Evolutionary conservation across 2,329 filamentous ascomycete species (phyloP).

Genomic region (Cladosporium sp.): DNA sequence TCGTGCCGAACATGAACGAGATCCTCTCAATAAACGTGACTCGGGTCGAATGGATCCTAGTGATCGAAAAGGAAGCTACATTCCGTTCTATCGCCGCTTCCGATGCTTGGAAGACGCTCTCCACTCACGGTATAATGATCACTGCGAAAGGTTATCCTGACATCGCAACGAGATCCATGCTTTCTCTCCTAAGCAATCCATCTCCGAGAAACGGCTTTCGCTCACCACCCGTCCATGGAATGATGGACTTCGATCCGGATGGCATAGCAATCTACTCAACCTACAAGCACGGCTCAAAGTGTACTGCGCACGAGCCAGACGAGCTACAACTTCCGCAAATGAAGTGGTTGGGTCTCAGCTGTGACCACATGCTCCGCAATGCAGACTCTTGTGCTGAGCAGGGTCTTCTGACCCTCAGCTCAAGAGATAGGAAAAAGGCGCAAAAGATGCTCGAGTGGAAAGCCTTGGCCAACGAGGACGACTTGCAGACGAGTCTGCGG

Average conservation of each 20-base stretch:
- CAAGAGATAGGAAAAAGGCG: conserved; percentile 54
- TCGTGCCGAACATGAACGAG: conserved; percentile 52
- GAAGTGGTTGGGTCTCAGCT: conserved; percentile 59
- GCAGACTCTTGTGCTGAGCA: conserved; percentile 28
- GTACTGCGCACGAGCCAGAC: conserved; percentile 53
- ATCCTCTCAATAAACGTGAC: conserved; percentile 48
- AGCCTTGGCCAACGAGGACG: conserved; percentile 13
- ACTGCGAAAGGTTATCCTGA: conserved; percentile 82
- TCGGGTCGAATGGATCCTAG: conserved; percentile 56
- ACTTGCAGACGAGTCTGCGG: conserved; percentile 56
- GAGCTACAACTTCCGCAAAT: conserved; percentile 46
- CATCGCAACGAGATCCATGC: conserved; percentile 60
- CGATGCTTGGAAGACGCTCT: conserved; percentile 46
- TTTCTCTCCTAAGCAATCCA: conserved; percentile 47
- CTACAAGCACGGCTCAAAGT: conserved; percentile 64
- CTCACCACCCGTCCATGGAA: conserved; percentile 49
- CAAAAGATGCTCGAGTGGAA: conserved; percentile 41
- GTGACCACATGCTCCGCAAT: conserved; percentile 25
- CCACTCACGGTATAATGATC: conserved; percentile 57
- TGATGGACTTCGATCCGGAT: conserved; percentile 73
- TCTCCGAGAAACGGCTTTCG: conserved; percentile 40
- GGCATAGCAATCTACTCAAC: conserved; percentile 67
- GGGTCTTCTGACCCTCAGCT: conserved; percentile 46
- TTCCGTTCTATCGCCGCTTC: conserved; percentile 61
- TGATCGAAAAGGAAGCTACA: conserved; percentile 80